Base-by-base conservation (phyloP, 139 green algal genomes). In the Deuterostichococcus epilithicus region DNA sequence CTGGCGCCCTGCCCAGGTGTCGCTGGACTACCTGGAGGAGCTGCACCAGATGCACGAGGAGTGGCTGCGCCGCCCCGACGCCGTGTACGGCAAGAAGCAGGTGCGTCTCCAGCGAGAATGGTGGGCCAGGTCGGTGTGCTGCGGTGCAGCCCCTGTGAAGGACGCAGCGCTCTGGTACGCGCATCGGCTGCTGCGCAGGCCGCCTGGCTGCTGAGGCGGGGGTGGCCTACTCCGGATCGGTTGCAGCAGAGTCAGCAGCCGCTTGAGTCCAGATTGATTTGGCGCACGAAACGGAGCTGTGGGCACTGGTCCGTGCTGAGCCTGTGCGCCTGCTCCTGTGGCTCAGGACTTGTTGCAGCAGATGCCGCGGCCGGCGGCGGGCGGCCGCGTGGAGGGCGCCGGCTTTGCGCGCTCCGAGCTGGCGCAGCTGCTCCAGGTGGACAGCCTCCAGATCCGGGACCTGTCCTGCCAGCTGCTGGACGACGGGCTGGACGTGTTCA, bases 1-100 rank as follows among this genome's bases (percentile, higher is more conserved):
- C 0, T 30, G 0, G 0, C 59, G 0, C 5, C 34, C 36, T 92
- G 87, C 77, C 75, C 87, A 59, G 23, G 67, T 28, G 78, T 88
- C 36, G 78, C 89, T 83, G 13, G 82, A 88, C 0, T 99, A 99
- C 84, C 84, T 99, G 38, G 80, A 92, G 75, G 79, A 79, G 42
- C 86, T 98, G 68, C 94, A 98, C 78, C 70, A 88, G 37, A 95
- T 94, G 73, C 95, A 98, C 78, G 95, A 98, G 84, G 87, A 96
- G 70, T 98, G 95, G 95, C 81, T 97, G n/a, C 52, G 52, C 20
- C 52, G 20, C 10, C 52, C 52, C 26, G 52, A 63, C 18, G 8
- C 52, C 18, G 20, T 63, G 52, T 76, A 74, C 47, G 60, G 28
- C 36, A 38, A 47, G 3, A 79, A 73, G 74, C 32, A n/a, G 6